A percentile compares a stretch with the other conserved stretches of the same genome.
These are phyloP conservation scores for Leccinum disarticulatum DNA, from an alignment of 768 basidiomycete genomes.

Conservation along the genomic window DNA sequence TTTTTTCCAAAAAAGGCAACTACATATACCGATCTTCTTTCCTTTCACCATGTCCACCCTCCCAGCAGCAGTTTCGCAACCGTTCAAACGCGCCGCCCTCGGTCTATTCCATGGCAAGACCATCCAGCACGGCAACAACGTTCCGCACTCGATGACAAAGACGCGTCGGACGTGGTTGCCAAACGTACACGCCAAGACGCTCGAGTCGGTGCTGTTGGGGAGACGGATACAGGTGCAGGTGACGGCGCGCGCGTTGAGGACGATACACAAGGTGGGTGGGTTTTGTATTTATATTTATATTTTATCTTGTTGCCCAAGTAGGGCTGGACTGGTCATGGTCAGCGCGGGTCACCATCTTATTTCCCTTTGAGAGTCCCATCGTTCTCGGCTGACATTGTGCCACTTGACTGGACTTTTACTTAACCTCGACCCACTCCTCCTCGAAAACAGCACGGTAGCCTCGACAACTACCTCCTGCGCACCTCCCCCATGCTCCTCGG, in stretches of 20 bases:
- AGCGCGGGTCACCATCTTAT: too few relatives aligned
- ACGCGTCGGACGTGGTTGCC: conserved; percentile 87
- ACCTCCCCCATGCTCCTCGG: conserved; percentile 41
- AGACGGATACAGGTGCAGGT: conserved; percentile 63
- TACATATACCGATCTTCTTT: neutral
- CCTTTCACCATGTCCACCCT: conserved; percentile 19
- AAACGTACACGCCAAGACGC: conserved; percentile 76
- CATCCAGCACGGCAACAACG: conserved; percentile 83
- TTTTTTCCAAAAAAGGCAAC: conserved; percentile 8
- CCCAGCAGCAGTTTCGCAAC: conserved; percentile 47
- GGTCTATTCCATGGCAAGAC: conserved; percentile 84
- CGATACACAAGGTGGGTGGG: conserved; percentile 71
- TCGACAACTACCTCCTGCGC: conserved; percentile 66
- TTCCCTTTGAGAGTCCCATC: neutral
- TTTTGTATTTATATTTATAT: conserved; percentile 6
- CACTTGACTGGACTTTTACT: neutral
- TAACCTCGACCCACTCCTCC: too few relatives aligned
- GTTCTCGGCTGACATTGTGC: neutral
- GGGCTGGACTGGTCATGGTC: too few relatives aligned
- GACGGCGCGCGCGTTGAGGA: conserved; percentile 73
- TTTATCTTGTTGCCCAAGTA: neutral
- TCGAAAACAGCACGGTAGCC: conserved; percentile 55
- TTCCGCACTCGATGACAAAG: conserved; percentile 86
- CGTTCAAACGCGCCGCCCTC: conserved; percentile 78
- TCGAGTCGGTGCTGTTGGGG: conserved; percentile 66